Evolutionary conservation across 2,329 filamentous ascomycete genomes (phyloP), one percentile per base, ranked within the genome.

Genomic region (Cryphonectria nitschkei): DNA sequence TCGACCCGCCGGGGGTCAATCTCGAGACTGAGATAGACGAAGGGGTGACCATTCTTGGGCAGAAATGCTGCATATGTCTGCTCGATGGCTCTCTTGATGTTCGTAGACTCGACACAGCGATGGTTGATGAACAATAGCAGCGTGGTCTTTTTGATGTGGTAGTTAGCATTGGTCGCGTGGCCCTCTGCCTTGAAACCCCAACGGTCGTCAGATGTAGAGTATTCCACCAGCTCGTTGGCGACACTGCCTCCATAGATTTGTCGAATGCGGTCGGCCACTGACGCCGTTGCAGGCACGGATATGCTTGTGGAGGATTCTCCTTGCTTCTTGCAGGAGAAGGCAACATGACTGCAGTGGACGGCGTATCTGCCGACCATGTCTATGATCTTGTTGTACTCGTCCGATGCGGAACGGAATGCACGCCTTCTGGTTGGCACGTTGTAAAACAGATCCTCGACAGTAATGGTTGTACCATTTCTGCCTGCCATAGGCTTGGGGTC

Each of bases 381-480:
- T 37, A 98, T 90, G 70, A 99, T 98, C 82, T 98, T 99, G 77
- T 97, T 94, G 83, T 97, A 98, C 79, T 99, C 97, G 78, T 99
- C 96, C 52, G 94, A 93, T 26, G 93, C 84, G 19, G 95, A 98
- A 56, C 96, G 90, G 77, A 99, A 99, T 14, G 97, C 96, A 74
- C 90, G 89, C 50, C 95, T 90, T 34, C 96, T 89, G 11, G 92
- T 97, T 0, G 94, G 95, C 0, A 98, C 89, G 76, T 98, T 99
- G 85, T 97, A 99, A 80, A 99, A 99, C 14, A 99, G 83, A 79
- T 99, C 96, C 78, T 99, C 95, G 22, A 99, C 95, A 0, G 93
- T 95, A 77, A 99, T 97, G 77, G 98, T 95, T 2, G 96, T 99
- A 9, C 96, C 96, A 73, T 89, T 91, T 22, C 95, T 89, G 22